phyloP scores from a whole-genome alignment of 345 rosid species.

The Kandelia obovata region DNA sequence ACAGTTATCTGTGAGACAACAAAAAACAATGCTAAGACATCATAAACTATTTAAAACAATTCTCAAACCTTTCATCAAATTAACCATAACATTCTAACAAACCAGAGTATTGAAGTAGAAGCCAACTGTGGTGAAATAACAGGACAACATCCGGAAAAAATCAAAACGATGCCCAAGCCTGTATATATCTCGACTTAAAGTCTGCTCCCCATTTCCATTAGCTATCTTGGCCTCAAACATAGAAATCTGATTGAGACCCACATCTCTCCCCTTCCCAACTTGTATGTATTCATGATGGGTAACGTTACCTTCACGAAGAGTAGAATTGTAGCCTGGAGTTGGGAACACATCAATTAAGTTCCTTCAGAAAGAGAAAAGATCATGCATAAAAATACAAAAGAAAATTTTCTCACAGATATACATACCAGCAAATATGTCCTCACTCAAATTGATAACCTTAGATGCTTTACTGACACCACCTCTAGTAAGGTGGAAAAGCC shows the following conservation, averaged over 20 bases:
- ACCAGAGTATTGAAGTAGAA: slow-evolving; percentile 98
- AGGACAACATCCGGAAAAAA: slow-evolving; percentile 94
- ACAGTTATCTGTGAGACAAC: slow-evolving; percentile 75
- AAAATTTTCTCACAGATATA: background rate
- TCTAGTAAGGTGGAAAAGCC: slow-evolving; percentile 96
- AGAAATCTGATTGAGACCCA: slow-evolving; percentile 99
- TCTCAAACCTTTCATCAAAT: slow-evolving; percentile 5
- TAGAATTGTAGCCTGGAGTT: slow-evolving; percentile 84
- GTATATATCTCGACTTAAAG: slow-evolving; percentile 89
- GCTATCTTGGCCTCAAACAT: slow-evolving; percentile 99
- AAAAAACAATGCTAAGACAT: slow-evolving; percentile 12
- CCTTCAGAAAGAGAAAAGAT: slow-evolving; percentile 1
- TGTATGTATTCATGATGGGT: slow-evolving; percentile 99
- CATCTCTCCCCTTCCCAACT: slow-evolving; percentile 99
- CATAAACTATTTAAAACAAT: background rate
- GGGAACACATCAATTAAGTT: slow-evolving; percentile 8
- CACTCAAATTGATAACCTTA: slow-evolving; percentile 91
- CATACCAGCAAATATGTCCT: slow-evolving; percentile 97
- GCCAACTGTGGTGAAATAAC: slow-evolving; percentile 97
- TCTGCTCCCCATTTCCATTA: slow-evolving; percentile 98
- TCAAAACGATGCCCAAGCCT: slow-evolving; percentile 99
- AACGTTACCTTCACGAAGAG: slow-evolving; percentile 99
- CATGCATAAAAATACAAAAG: background rate
- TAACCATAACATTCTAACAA: slow-evolving; percentile 13
- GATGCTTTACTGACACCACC: slow-evolving; percentile 99